Conservation (phyloP, 164 flowering plant genomes). For the Magnolia sinica region DNA sequence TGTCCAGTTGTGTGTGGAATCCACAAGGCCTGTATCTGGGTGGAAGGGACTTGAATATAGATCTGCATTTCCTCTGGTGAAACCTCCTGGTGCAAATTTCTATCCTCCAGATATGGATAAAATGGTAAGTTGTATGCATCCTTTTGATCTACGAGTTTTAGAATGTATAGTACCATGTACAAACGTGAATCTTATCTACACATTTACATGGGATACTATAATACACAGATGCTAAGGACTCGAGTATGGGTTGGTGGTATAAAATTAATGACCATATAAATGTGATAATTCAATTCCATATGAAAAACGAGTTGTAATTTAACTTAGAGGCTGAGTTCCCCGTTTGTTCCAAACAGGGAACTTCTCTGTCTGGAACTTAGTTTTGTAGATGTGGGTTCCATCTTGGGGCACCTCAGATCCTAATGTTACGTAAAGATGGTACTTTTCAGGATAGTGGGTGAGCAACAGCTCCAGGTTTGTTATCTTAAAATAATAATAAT, state of each 20-base stretch:
- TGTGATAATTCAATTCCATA: no score
- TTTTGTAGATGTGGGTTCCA: no score
- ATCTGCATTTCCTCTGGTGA: slow-evolving; percentile 72
- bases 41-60: slow-evolving; percentile 90
- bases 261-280: no score
- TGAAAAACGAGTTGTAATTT: no score
- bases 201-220: background rate
- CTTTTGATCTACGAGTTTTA: background rate
- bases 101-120: slow-evolving; percentile 96
- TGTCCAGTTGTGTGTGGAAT: slow-evolving; percentile 54
- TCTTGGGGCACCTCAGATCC: no score
- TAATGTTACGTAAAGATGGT: no score
- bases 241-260: no score
- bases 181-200: background rate
- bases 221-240: no score
- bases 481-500: no score
- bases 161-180: background rate
- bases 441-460: no score
- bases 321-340: background rate
- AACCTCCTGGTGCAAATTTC: slow-evolving; percentile 92
- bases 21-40: slow-evolving; percentile 62
- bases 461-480: no score
- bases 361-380: background rate
- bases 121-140: slow-evolving; percentile 39
- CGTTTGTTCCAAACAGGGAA: background rate